Evolutionary conservation across 2,329 filamentous ascomycete genomes (phyloP), one percentile per base, ranked within the genome.

Genomic region (Trichoderma brevicompactum): DNA sequence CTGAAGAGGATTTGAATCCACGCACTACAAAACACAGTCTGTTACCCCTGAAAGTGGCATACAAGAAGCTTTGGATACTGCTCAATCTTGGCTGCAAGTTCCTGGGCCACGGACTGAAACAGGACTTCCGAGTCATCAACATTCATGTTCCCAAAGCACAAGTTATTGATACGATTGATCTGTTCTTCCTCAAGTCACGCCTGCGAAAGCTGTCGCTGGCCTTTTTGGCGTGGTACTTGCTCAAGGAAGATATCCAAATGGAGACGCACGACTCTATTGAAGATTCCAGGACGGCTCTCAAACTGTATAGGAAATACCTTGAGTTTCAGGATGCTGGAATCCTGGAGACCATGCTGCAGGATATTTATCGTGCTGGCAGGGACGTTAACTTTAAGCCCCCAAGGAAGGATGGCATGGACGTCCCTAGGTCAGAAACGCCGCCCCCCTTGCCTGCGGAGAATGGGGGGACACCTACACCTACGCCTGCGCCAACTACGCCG

Each of bases 81-180:
- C 85, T 99, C 38, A 99, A 99, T 74, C 84, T 98, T 0, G 95
- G 95, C 54, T 97, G 93, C 78, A 87, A 92, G 68, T 99, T 99
- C 75, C 86, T 99, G 5, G 95, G 95, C 2, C 95, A 99, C 73
- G 94, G 94, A 4, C 83, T 99, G 48, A 92, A 92, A 70, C 94
- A 95, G 71, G 95, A 99, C 78, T 98, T 99, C 79, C 92, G 95
- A 61, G 96, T 96, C 64, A 96, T 97, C 79, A 99, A 99, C 77
- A 97, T 99, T 64, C 92, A 97, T 75, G 91, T 99, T 0, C 95
- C 96, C 1, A 92, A 90, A 74, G 79, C 86, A 3, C 95, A 99
- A 76, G 90, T 97, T 41, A 92, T 99, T 64, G 95, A 99, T 78
- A 99, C 96, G 0, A 93, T 94, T 70, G 90, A 96, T 69, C 83